phyloP scores from a whole-genome alignment of 495 filamentous ascomycete genomes.

The Xylaria intraflava region DNA sequence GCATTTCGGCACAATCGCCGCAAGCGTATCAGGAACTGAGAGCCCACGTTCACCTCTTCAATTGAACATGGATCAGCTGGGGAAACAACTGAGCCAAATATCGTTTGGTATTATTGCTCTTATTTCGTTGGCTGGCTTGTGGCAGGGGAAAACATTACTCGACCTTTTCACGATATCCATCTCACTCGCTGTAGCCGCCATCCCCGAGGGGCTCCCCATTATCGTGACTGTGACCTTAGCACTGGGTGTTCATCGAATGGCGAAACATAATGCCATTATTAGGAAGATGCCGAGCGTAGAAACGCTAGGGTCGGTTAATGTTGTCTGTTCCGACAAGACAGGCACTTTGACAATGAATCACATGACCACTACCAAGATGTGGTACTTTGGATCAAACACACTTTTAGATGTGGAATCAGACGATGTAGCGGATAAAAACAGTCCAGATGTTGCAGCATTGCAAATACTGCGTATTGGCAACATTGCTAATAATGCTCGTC shows the following conservation, averaged over 20 bases:
- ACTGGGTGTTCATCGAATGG: constrained; percentile 91
- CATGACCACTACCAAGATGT: constrained; percentile 96
- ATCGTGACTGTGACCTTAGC: constrained; percentile 97
- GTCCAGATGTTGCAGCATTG: constrained; percentile 63
- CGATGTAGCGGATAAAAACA: constrained; percentile 49
- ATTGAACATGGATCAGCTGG: constrained; percentile 91
- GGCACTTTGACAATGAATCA: constrained; percentile 94
- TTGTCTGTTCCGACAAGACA: constrained; percentile 98
- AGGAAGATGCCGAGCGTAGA: constrained; percentile 93
- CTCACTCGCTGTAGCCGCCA: constrained; percentile 91
- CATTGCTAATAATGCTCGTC: constrained; percentile 88
- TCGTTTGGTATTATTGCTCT: constrained; percentile 92
- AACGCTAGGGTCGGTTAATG: constrained; percentile 95
- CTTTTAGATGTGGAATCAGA: constrained; percentile 72
- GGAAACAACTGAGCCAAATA: constrained; percentile 88
- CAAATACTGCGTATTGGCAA: constrained; percentile 86
- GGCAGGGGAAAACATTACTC: constrained; percentile 80
- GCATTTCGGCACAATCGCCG: constrained; percentile 94
- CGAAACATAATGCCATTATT: constrained; percentile 86
- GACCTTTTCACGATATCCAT: constrained; percentile 98
- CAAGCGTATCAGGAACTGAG: constrained; percentile 86
- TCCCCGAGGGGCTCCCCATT: constrained; percentile 94
- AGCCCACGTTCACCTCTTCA: constrained; percentile 91
- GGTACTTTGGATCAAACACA: constrained; percentile 70
- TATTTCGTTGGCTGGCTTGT: constrained; percentile 80